These are phyloP conservation scores for Fusarium sarcochroum DNA, from an alignment of 2,329 filamentous ascomycete species.

Conservation along the genomic window DNA sequence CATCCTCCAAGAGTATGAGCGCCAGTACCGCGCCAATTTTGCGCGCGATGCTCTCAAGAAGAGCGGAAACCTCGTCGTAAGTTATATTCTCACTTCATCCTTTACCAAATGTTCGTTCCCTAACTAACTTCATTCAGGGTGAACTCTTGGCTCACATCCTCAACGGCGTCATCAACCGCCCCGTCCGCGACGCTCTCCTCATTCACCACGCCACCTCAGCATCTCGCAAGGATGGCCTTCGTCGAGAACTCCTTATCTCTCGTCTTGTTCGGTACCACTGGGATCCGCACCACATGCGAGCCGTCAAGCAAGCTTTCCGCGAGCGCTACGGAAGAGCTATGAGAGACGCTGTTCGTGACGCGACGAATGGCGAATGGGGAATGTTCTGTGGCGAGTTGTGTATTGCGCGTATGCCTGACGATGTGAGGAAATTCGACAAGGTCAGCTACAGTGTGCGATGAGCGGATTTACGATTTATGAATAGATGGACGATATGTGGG, in stretches of 20 bases:
- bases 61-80: slow-evolving; percentile 91
- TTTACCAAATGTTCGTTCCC: background rate
- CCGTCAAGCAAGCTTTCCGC: slow-evolving; percentile 84
- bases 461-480: slow-evolving; percentile 24
- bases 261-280: slow-evolving; percentile 92
- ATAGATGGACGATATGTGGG: slow-evolving; percentile 7
- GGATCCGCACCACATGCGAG: slow-evolving; percentile 85
- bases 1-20: slow-evolving; percentile 82
- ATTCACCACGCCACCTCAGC: slow-evolving; percentile 90
- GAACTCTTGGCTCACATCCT: slow-evolving; percentile 95
- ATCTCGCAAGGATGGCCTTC: slow-evolving; percentile 77
- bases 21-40: slow-evolving; percentile 82
- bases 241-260: slow-evolving; percentile 89
- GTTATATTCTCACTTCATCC: slow-evolving; percentile 56
- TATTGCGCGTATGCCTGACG: slow-evolving; percentile 71
- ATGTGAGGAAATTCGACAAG: slow-evolving; percentile 68
- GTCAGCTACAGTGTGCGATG: slow-evolving; percentile 42
- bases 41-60: slow-evolving; percentile 88
- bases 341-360: slow-evolving; percentile 82
- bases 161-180: slow-evolving; percentile 96
- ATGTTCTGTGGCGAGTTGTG: slow-evolving; percentile 81
- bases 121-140: slow-evolving; percentile 71
- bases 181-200: slow-evolving; percentile 91
- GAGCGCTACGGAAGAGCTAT: slow-evolving; percentile 82
- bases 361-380: slow-evolving; percentile 82